These are phyloP conservation scores for Talaromyces sp. DNA, from an alignment of 2,329 filamentous ascomycete species.

Conservation along the genomic window DNA sequence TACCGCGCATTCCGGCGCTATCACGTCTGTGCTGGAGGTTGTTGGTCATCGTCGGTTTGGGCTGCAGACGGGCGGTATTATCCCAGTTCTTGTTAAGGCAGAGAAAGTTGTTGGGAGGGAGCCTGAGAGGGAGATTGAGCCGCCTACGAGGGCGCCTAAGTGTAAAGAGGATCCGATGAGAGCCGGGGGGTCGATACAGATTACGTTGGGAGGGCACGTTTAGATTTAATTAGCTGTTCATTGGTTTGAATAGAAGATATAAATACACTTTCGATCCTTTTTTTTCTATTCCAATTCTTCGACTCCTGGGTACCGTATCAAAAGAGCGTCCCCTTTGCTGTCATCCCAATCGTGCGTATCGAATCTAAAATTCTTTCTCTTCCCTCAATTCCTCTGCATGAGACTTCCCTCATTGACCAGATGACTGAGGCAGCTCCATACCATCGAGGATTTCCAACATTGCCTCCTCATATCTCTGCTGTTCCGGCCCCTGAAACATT, in stretches of 20 bases:
- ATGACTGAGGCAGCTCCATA: conserved; percentile 3
- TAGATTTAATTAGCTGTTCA: background rate
- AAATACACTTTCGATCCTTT: background rate
- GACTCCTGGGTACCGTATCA: too few relatives aligned
- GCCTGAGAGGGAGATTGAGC: conserved; percentile 19
- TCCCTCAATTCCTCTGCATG: background rate
- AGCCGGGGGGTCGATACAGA: background rate
- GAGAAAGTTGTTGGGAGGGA: conserved; percentile 22
- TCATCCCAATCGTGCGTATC: background rate
- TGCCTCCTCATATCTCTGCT: conserved; percentile 6
- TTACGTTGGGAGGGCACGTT: conserved; percentile 1
- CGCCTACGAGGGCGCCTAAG: conserved; percentile 20
- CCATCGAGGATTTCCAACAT: conserved; percentile 10
- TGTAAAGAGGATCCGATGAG: conserved; percentile 17
- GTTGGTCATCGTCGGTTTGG: conserved; percentile 44
- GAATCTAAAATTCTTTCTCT: too few relatives aligned
- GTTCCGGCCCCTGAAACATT: background rate
- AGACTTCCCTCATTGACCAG: background rate
- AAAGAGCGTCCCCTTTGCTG: too few relatives aligned
- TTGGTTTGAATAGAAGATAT: background rate
- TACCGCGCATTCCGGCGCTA: conserved; percentile 57
- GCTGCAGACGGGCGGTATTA: conserved; percentile 47
- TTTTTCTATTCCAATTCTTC: background rate
- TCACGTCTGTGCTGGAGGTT: conserved; percentile 48
- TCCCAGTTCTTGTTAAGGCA: conserved; percentile 48